phyloP scores from a whole-genome alignment of 768 basidiomycete genomes.

The Tulasnella calospora region DNA sequence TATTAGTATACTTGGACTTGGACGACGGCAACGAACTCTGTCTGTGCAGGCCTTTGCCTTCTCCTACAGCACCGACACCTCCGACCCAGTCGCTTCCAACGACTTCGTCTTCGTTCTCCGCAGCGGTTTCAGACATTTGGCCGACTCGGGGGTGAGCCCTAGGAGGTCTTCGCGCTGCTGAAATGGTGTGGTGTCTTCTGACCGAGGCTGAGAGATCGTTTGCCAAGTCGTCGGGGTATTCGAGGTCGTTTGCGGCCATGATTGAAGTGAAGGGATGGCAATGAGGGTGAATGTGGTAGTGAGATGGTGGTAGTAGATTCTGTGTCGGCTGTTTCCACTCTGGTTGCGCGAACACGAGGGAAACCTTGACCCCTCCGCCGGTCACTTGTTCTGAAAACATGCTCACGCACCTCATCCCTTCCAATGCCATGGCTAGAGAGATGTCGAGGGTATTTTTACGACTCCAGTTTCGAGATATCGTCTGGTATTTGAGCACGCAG shows the following conservation, averaged over 20 bases:
- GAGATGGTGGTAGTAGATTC: constrained; percentile 7
- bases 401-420: not conserved
- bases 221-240: constrained; percentile 17
- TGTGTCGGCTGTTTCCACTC: not conserved
- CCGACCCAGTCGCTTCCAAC: constrained; percentile 74
- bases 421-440: not conserved
- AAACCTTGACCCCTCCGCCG: constrained; percentile 4
- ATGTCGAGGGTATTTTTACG: not conserved
- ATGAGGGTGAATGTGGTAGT: not conserved
- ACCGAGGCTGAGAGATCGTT: constrained; percentile 38
- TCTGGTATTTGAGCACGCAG: not conserved
- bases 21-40: constrained; percentile 64
- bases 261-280: constrained; percentile 1
- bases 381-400: not conserved
- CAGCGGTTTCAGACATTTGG: constrained; percentile 56
- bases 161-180: constrained; percentile 62
- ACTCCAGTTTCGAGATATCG: not conserved
- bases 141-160: constrained; percentile 51
- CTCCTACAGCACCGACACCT: constrained; percentile 75
- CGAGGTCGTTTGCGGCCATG: constrained; percentile 15
- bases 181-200: constrained; percentile 80
- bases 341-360: constrained; percentile 8
- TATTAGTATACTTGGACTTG: constrained; percentile 38
- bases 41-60: constrained; percentile 70
- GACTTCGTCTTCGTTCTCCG: constrained; percentile 66